Evolutionary conservation across 2,329 filamentous ascomycete species (phyloP), one percentile per base, ranked within the genome.

Genomic region (Ophiosphaerella narmari): DNA sequence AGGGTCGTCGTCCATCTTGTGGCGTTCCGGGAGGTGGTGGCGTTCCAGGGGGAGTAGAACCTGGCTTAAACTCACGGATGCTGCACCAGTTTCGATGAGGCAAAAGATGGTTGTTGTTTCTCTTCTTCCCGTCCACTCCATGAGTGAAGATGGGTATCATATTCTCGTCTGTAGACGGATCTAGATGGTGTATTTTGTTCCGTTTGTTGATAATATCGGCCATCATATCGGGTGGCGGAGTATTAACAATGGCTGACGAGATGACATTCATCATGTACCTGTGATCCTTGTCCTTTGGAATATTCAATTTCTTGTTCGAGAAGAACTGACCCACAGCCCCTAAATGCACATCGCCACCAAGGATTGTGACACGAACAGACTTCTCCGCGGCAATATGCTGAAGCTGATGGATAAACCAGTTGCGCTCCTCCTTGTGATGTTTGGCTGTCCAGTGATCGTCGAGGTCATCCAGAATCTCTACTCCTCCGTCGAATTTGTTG

Each of bases 391-490:
- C 92, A 51, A 99, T 80, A 65, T 96, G 91, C 73, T 99, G 95
- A 23, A 99, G 78, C 64, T 97, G 91, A 68, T 94, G 89, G 35
- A 99, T 85, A 55, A 97, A 81, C 73, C 90, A 88, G 55, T 87
- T 90, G 43, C 94, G 86, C 74, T 99, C 94, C 23, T 85, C 81
- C 71, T 97, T 99, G 77, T 97, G 92, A 67, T 91, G 90, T 69
- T 91, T 96, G 33, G 93, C 90, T 1, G 93, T 97, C 94, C 94
- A 99, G 70, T 99, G 93, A 72, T 97, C 94, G 68, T 97, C 93
- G 8, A 96, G 77, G 63, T 96, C 91, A 68, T 96, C 92, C 24
- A 96, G 78, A 12, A 97, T 89, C 73, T 97, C 94, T 5, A 94
- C 89, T 14, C 91, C 91, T 18, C 91, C 91, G 66, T 97, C 92